Conservation (phyloP, 2,329 filamentous ascomycete genomes). For the Xylariales sp. region DNA sequence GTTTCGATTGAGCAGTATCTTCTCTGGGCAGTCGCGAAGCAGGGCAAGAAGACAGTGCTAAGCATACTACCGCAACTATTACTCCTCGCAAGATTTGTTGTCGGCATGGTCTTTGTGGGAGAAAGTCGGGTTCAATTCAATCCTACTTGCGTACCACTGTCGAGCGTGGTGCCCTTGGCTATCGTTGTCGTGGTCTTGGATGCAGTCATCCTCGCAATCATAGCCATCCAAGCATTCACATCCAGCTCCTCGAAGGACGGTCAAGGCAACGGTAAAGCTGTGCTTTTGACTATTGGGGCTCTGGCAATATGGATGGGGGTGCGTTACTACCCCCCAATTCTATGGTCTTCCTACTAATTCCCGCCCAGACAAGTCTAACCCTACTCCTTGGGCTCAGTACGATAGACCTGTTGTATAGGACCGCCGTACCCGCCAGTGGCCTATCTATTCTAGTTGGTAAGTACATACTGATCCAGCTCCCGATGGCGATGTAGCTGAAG, state of each 20-base stretch:
- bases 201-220: slow-evolving; percentile 36
- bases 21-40: slow-evolving; percentile 43
- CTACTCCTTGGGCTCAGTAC: slow-evolving; percentile 44
- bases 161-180: slow-evolving; percentile 39
- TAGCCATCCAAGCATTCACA: slow-evolving; percentile 36
- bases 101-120: slow-evolving; percentile 51
- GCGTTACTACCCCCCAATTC: slow-evolving; percentile 23
- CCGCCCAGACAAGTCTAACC: slow-evolving; percentile 42
- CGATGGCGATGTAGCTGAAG: slow-evolving; percentile 18
- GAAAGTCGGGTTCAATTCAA: slow-evolving; percentile 48
- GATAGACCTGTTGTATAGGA: slow-evolving; percentile 39
- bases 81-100: slow-evolving; percentile 42
- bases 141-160: slow-evolving; percentile 46
- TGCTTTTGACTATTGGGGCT: slow-evolving; percentile 37
- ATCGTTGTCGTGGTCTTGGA: slow-evolving; percentile 42
- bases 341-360: slow-evolving; percentile 13
- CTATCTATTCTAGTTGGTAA: slow-evolving; percentile 45
- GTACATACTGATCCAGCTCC: too few species aligned
- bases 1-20: slow-evolving; percentile 50
- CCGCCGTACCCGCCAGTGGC: slow-evolving; percentile 46
- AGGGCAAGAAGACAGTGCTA: slow-evolving; percentile 28
- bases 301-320: slow-evolving; percentile 52
- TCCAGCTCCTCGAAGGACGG: slow-evolving; percentile 30
- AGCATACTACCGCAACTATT: slow-evolving; percentile 42
- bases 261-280: slow-evolving; percentile 31